Conservation (phyloP, 345 rosid species). For the Eutrema heterophyllum region DNA sequence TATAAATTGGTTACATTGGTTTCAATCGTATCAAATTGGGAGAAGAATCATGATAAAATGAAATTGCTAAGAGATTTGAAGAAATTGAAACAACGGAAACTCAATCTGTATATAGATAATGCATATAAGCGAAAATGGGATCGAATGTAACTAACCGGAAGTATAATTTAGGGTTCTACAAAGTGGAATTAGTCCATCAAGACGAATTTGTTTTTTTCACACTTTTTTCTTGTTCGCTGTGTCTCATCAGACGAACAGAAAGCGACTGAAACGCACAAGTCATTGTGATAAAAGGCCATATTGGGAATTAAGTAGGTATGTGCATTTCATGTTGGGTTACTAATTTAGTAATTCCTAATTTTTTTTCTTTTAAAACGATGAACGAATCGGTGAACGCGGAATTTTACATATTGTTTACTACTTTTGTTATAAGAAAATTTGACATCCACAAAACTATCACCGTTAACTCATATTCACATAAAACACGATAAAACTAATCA, state of each 20-base stretch:
- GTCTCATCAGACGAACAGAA: neutral
- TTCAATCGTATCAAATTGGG: neutral
- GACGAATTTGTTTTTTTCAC: neutral
- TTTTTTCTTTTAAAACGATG: no score
- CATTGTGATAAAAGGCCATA: neutral
- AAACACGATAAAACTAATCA: no score
- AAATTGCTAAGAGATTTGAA: neutral
- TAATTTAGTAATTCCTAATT: no score
- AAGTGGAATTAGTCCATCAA: neutral
- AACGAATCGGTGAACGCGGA: no score
- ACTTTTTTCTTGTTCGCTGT: neutral
- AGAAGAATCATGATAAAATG: neutral
- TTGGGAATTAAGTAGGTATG: neutral
- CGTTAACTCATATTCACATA: no score
- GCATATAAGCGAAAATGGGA: neutral
- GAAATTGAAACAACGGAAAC: neutral
- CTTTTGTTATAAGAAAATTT: no score
- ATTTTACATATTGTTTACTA: no score
- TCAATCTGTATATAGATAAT: neutral
- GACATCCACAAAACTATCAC: no score
- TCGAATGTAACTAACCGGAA: conserved; percentile 7
- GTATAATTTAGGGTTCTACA: conserved; percentile 9
- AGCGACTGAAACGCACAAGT: neutral
- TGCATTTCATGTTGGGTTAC: no score
- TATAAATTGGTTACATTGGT: neutral